Conservation (phyloP, 148 eudicot species). For the Euryodendron excelsum region DNA sequence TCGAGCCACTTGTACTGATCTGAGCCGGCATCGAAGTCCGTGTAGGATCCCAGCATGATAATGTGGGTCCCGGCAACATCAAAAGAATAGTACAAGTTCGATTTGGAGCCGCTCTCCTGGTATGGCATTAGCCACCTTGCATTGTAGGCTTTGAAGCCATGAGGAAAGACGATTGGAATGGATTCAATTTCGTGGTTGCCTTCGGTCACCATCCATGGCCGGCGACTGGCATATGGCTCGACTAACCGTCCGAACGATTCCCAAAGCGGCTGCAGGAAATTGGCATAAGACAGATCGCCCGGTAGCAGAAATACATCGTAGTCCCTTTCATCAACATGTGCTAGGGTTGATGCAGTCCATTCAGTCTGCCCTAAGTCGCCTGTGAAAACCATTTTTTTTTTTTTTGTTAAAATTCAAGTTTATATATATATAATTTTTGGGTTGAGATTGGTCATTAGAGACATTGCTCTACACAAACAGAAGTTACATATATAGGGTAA, state of each 20-base stretch:
- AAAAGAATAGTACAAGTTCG: conserved; percentile 81
- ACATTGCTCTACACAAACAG: too few species aligned
- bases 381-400: conserved; percentile 17
- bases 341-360: conserved; percentile 69
- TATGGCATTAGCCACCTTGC: conserved; percentile 83
- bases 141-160: conserved; percentile 75
- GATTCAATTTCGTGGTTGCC: conserved; percentile 73
- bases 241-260: conserved; percentile 85
- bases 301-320: conserved; percentile 65
- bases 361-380: conserved; percentile 89
- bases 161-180: conserved; percentile 54
- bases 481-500: too few species aligned
- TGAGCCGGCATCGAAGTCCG: conserved; percentile 52
- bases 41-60: conserved; percentile 69
- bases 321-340: conserved; percentile 44
- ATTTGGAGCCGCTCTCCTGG: conserved; percentile 66
- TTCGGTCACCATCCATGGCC: conserved; percentile 92
- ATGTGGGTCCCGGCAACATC: conserved; percentile 70
- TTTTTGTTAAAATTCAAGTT: too few species aligned
- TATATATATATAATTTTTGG: too few species aligned
- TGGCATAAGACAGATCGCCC: conserved; percentile 81
- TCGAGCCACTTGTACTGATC: conserved; percentile 79
- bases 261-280: conserved; percentile 72
- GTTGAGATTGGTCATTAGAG: too few species aligned
- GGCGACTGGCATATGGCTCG: conserved; percentile 64